Conservation (phyloP, 2,329 filamentous ascomycete species). For the Ceratocystis harringtonii region DNA sequence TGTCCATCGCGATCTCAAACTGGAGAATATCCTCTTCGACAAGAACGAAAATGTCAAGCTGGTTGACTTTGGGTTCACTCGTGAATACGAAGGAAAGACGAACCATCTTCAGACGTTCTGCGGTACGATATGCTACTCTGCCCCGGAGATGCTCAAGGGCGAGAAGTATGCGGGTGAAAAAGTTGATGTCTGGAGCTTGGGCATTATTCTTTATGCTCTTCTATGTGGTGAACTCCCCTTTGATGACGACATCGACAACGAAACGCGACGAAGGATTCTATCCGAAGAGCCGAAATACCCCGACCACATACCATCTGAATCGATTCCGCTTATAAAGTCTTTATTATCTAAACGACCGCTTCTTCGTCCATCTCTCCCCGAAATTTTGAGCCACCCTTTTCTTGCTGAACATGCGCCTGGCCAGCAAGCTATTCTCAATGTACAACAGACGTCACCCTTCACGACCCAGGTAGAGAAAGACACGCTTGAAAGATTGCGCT, state of each 20-base stretch:
- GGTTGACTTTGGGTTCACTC: constrained; percentile 94
- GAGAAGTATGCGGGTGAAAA: constrained; percentile 98
- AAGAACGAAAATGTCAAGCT: constrained; percentile 96
- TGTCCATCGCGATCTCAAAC: constrained; percentile 89
- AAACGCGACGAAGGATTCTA: constrained; percentile 73
- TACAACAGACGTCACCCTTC: constrained; percentile 69
- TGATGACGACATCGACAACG: constrained; percentile 84
- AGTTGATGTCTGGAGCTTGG: constrained; percentile 89
- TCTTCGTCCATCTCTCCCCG: constrained; percentile 62
- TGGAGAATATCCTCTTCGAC: constrained; percentile 66
- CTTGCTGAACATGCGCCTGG: constrained; percentile 72
- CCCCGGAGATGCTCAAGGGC: constrained; percentile 94
- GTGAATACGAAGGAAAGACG: constrained; percentile 88
- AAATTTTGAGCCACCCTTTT: constrained; percentile 80
- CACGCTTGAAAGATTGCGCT: constrained; percentile 80
- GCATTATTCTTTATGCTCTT: constrained; percentile 70
- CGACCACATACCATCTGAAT: constrained; percentile 61
- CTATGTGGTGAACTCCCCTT: constrained; percentile 80
- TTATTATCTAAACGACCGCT: constrained; percentile 87
- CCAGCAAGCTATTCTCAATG: constrained; percentile 76
- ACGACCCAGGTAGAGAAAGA: constrained; percentile 78
- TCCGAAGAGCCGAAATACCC: constrained; percentile 75
- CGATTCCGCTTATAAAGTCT: constrained; percentile 57
- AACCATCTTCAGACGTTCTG: constrained; percentile 97
- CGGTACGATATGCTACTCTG: constrained; percentile 93